Evolutionary conservation across 2,329 filamentous ascomycete species (phyloP).

Genomic region (Penicillium italicum): DNA sequence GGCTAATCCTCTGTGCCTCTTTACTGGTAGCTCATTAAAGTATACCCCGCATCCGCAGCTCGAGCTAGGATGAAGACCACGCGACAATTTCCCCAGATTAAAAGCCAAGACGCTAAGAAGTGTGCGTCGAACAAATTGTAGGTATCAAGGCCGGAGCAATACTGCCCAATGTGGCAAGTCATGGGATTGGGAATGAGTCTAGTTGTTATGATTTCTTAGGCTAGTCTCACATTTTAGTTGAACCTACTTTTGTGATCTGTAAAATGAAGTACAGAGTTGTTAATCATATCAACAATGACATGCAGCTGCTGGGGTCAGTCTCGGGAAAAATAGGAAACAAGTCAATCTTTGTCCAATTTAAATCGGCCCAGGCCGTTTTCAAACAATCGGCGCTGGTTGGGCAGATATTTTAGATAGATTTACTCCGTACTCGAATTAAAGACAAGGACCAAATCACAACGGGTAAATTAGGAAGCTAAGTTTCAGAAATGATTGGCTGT

Average conservation of each 20-base stretch:
- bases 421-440: conserved; percentile 4
- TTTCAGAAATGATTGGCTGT: conserved; percentile 15
- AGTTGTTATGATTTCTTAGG: not conserved
- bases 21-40: conserved; percentile 1
- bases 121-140: not conserved
- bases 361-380: conserved; percentile 17
- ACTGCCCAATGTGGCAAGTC: not conserved
- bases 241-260: not conserved
- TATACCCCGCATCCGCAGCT: conserved; percentile 23
- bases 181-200: not conserved
- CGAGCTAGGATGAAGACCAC: conserved; percentile 12
- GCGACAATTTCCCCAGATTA: conserved; percentile 25
- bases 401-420: conserved; percentile 10
- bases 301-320: conserved; percentile 1
- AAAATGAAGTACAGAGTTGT: no score
- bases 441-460: conserved; percentile 14
- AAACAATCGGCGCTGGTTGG: conserved; percentile 14
- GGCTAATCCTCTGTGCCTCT: not conserved
- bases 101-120: conserved; percentile 22
- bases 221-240: not conserved
- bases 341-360: conserved; percentile 8
- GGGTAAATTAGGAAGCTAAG: conserved; percentile 25
- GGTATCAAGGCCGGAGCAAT: not conserved
- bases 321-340: conserved; percentile 24
- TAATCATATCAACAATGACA: conserved; percentile 16